A percentile compares a stretch with the other conserved stretches of the same genome.
These are phyloP conservation scores for Xylariales sp. DNA, from an alignment of 2,329 filamentous ascomycete species.

Conservation along the genomic window DNA sequence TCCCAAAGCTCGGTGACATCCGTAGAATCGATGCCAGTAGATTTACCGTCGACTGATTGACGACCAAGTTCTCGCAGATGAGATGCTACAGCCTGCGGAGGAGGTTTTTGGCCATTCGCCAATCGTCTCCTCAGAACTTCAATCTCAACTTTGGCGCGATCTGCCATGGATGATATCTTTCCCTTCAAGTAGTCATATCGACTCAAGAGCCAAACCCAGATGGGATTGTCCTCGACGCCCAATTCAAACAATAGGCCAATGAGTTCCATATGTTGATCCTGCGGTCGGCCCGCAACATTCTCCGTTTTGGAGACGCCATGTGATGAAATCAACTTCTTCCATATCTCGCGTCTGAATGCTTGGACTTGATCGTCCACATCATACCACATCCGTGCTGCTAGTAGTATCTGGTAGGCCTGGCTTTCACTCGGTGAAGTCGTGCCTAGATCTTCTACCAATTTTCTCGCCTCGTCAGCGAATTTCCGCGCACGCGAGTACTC, in stretches of 20 bases:
- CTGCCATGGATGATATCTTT: conserved; percentile 74
- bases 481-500: conserved; percentile 80
- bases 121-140: conserved; percentile 83
- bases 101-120: conserved; percentile 68
- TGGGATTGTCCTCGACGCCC: conserved; percentile 91
- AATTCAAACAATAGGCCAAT: conserved; percentile 87
- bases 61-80: conserved; percentile 72
- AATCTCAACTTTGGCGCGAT: conserved; percentile 86
- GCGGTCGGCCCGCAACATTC: conserved; percentile 48
- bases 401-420: conserved; percentile 79
- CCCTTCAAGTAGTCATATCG: conserved; percentile 84
- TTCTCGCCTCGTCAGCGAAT: conserved; percentile 73
- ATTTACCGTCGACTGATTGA: conserved; percentile 57
- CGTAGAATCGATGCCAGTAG: conserved; percentile 66
- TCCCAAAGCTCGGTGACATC: conserved; percentile 92
- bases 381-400: conserved; percentile 91
- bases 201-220: conserved; percentile 92
- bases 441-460: conserved; percentile 54
- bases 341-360: conserved; percentile 81
- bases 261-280: conserved; percentile 85
- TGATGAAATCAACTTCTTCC: conserved; percentile 71
- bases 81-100: conserved; percentile 62
- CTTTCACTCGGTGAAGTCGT: conserved; percentile 63
- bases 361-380: conserved; percentile 87
- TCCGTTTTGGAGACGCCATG: conserved; percentile 53